Evolutionary conservation across 371 early-diverging fungal genomes (phyloP).

Genomic region (Mortierella sp.): DNA sequence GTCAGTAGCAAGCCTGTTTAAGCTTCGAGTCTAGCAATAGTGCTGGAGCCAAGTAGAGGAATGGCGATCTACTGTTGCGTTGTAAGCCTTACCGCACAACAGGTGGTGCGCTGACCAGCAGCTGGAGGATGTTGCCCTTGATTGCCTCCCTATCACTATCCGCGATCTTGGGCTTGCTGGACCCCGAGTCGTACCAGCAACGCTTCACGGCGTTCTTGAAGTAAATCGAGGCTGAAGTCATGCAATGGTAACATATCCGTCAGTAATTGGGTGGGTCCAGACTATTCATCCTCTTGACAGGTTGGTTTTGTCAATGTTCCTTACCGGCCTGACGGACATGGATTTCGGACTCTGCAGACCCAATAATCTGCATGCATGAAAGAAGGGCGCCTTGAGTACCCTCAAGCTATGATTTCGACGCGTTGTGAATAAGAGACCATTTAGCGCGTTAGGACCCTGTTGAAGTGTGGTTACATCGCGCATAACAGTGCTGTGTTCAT

Average conservation of each 20-base stretch:
- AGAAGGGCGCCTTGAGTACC: conserved; percentile 73
- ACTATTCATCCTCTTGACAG: no score
- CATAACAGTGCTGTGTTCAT: background rate
- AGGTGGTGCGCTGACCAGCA: conserved; percentile 71
- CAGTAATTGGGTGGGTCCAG: background rate
- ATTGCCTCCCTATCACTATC: conserved; percentile 81
- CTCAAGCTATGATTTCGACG: no score
- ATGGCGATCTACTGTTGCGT: background rate
- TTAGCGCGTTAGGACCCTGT: no score
- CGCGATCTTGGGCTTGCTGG: conserved; percentile 3
- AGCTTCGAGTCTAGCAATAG: no score
- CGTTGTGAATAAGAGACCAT: no score
- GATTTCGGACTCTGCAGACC: conserved; percentile 66
- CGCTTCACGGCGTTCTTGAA: conserved; percentile 89
- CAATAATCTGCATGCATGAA: conserved; percentile 75
- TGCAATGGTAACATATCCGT: background rate
- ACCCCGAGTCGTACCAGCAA: conserved; percentile 73
- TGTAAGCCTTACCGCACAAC: conserved; percentile 42
- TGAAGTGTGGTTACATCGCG: no score
- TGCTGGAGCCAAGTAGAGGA: background rate
- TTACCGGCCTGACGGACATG: conserved; percentile 84
- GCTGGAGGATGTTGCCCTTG: conserved; percentile 77
- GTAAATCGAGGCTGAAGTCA: conserved; percentile 82
- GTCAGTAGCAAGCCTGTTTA: no score
- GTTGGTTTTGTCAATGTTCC: background rate